phyloP scores from a whole-genome alignment of 208 protist species.

The Leishmania turanica region DNA sequence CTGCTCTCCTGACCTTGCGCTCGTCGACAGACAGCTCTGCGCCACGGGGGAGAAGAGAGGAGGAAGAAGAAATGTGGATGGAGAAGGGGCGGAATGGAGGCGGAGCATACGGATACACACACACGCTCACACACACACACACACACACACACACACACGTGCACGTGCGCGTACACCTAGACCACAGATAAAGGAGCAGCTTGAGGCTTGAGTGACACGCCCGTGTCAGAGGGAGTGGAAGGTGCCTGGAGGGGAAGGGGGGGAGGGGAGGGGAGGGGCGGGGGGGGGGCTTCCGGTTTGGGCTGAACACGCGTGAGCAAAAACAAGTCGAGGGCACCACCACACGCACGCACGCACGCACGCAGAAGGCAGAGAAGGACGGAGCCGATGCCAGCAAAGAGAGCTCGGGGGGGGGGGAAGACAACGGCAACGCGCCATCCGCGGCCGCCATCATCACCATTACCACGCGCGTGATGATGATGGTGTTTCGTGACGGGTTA shows the following conservation, averaged over 20 bases:
- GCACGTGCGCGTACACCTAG: background rate
- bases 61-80: background rate
- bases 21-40: background rate
- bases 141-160: background rate
- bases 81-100: background rate
- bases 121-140: background rate
- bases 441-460: background rate
- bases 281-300: background rate
- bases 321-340: background rate
- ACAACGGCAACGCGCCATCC: background rate
- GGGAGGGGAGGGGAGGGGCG: background rate
- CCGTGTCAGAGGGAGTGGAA: no score
- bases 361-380: background rate
- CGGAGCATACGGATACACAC: background rate
- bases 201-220: no score
- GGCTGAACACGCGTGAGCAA: background rate
- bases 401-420: background rate
- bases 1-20: background rate
- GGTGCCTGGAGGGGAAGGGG: background rate
- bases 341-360: constrained; percentile 3
- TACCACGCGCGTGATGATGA: background rate
- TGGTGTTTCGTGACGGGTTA: background rate
- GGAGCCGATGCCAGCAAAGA: background rate
- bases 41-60: background rate
- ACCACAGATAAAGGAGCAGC: no score